Evolutionary conservation across 1,284 basidiomycete species (phyloP), one percentile per base, ranked within the genome.

Genomic region (Meira nashicola): DNA sequence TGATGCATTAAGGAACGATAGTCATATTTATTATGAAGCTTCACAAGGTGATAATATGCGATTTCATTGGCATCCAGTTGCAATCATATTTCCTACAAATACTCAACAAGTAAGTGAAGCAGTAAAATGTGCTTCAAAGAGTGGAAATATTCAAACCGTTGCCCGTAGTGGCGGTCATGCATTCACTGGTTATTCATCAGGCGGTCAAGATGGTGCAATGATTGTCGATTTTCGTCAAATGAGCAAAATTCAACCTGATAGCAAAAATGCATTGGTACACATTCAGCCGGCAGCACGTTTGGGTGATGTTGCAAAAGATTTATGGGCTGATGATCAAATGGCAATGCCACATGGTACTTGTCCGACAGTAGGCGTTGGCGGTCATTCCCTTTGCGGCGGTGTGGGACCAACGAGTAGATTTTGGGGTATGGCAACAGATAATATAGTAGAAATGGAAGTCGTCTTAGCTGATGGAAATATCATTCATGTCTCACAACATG

Each of bases 111-210:
- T 80, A 15, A 46, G 69, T 12, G 49, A 61, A 9, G 71, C 73
- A 0, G 68, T 80, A 2, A 48, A 54, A 0, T 79, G 78, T 59
- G 78, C 67, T 47, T 55, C 62, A 7, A 17, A 9, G 19, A 44
- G 56, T 39, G 57, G 58, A 21, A 55, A 66, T 25, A 47, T 54
- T 10, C 59, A 72, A 28, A 72, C 79, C 28, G 66, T 68, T 14
- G 77, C 79, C 5, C 59, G 79, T 8, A 71, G 73, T 19, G 79
- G 79, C 5, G 79, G 79, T 2, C 79, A 80, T 48, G 72, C 69
- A 3, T 80, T 79, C 50, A 77, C 68, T 10, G 68, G 70, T 4
- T 70, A 49, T 54, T 69, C 71, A 10, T 72, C 68, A 33, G 79
- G 70, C 33, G 68, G 77, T 2, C 65, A 61, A 63, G 73, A 75